Evolutionary conservation across 768 basidiomycete genomes (phyloP).

Genomic region (Suillus discolor): DNA sequence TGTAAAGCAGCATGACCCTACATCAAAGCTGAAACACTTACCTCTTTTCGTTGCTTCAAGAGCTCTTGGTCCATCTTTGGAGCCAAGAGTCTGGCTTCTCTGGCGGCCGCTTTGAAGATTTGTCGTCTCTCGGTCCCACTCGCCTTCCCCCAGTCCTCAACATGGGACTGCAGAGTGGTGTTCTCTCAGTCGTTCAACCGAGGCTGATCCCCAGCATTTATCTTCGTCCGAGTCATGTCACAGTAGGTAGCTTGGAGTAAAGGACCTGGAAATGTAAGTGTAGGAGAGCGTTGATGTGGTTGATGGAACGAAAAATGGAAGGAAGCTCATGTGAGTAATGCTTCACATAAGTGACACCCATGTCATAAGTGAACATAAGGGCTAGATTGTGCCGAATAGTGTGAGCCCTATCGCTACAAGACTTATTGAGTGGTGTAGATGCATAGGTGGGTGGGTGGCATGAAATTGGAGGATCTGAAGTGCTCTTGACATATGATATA

Average conservation of each 20-base stretch:
- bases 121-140: neutral
- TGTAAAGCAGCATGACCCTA: no score
- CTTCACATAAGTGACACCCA: neutral
- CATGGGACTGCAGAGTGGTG: neutral
- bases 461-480: neutral
- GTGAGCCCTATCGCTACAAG: neutral
- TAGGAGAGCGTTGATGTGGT: neutral
- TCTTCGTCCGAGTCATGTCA: neutral
- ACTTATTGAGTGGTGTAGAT: neutral
- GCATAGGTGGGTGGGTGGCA: neutral
- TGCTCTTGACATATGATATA: neutral
- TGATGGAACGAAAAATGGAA: neutral
- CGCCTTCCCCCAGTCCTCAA: neutral
- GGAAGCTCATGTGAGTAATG: no score
- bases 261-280: neutral
- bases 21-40: no score
- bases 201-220: neutral
- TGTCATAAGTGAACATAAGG: neutral
- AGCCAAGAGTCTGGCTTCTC: neutral
- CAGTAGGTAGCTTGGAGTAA: neutral
- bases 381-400: neutral
- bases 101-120: neutral
- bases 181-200: neutral
- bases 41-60: neutral
- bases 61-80: neutral